Evolutionary conservation across 2,329 filamentous ascomycete species (phyloP), one percentile per base, ranked within the genome.

Genomic region (Aspergillus pseudoviridinutans): DNA sequence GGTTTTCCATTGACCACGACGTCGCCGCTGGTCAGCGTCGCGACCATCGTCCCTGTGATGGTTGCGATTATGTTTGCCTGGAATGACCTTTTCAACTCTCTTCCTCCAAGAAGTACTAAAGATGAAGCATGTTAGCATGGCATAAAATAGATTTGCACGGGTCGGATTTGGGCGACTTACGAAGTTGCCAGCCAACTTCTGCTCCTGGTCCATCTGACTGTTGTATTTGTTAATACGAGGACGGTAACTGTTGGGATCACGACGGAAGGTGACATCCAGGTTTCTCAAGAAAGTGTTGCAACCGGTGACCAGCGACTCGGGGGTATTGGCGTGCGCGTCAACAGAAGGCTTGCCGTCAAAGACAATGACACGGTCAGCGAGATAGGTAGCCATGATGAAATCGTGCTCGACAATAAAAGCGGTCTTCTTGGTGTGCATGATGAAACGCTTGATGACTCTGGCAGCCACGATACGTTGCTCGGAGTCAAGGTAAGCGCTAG

Each of bases 381-480:
- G 82, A 71, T 89, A 89, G 47, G 86, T 89, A 44, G 86, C 86
- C 92, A 97, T 97, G 81, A 97, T 96, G 82, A 99, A 97, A 84
- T 99, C 94, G 89, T 99, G 94, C 87, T 99, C 94, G 74, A 99
- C 93, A 66, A 99, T 87, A 76, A 99, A 99, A 52, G 94, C 94
- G 0, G 94, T 99, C 86, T 97, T 97, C 87, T 97, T 97, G 69
- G 92, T 88, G 82, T 99, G 93, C 94, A 99, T 99, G 78, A 99
- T 99, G 84, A 96, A 99, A 66, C 94, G 89, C 84, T 99, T 99
- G 81, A 99, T 99, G 74, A 99, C 95, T 73, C 92, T 89, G 49
- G 93, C 89, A 61, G 92, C 93, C 68, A 99, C 88, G 72, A 99
- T 96, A 89, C 94, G 93, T 80, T 99, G 94, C 80, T 99, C 94